phyloP scores from a whole-genome alignment of 208 protist genomes.

The Acanthamoeba rhysodes region DNA sequence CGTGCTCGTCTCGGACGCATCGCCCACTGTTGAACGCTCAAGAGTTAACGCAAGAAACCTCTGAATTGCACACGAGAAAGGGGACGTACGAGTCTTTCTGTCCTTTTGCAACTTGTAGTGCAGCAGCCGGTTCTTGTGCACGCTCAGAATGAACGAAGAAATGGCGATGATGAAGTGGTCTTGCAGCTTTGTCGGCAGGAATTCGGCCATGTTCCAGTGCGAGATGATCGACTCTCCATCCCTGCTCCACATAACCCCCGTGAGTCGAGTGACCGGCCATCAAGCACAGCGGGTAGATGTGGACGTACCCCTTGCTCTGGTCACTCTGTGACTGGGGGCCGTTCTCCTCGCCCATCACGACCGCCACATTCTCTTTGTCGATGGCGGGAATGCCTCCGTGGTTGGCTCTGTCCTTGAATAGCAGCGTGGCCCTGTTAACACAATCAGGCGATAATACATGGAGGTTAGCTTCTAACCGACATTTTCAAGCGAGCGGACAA shows the following conservation, averaged over 20 bases:
- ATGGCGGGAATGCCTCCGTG: slow-evolving; percentile 77
- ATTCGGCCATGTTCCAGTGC: slow-evolving; percentile 75
- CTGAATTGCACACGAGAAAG: not conserved
- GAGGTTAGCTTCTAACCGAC: not conserved
- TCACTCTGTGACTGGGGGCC: not conserved
- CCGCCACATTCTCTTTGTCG: slow-evolving; percentile 36
- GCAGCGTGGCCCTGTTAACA: slow-evolving; percentile 70
- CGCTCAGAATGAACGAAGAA: slow-evolving; percentile 15
- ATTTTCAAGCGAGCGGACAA: not conserved
- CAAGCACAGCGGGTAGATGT: not conserved
- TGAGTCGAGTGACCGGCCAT: not conserved
- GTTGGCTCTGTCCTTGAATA: slow-evolving; percentile 84
- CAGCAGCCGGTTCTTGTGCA: slow-evolving; percentile 30
- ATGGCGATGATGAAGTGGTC: slow-evolving; percentile 72
- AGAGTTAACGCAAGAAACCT: not conserved
- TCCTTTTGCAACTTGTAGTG: slow-evolving; percentile 59
- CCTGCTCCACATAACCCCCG: not conserved
- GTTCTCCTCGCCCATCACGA: not conserved
- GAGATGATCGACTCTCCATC: slow-evolving; percentile 57
- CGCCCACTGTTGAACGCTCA: not conserved
- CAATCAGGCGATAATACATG: not conserved
- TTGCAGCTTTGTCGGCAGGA: slow-evolving; percentile 58
- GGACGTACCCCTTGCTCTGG: slow-evolving; percentile 31
- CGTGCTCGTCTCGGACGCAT: not conserved
- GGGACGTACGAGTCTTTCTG: slow-evolving; percentile 35